Conservation (phyloP, 2,329 filamentous ascomycete genomes). For the Venturia aucupariae region DNA sequence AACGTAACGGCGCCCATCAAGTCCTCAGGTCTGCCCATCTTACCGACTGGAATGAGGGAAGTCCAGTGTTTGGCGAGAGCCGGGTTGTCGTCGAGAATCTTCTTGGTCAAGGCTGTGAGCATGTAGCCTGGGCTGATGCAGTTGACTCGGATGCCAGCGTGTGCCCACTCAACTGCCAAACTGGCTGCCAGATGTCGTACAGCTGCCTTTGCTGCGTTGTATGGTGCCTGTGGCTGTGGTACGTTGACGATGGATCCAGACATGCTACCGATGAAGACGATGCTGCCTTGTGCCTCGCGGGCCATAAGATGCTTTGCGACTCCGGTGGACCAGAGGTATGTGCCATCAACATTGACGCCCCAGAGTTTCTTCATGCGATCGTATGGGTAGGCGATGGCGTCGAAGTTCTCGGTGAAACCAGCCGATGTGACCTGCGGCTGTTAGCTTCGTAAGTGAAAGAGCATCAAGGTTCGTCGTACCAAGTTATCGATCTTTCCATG, state of each 20-base stretch:
- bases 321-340: slow-evolving; percentile 76
- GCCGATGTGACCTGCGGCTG: slow-evolving; percentile 56
- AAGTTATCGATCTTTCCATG: slow-evolving; percentile 85
- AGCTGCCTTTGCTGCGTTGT: slow-evolving; percentile 88
- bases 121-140: slow-evolving; percentile 95
- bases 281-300: slow-evolving; percentile 67
- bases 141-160: slow-evolving; percentile 82
- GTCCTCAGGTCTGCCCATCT: slow-evolving; percentile 87
- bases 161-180: slow-evolving; percentile 89
- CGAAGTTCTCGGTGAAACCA: slow-evolving; percentile 92
- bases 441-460: background rate
- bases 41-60: slow-evolving; percentile 81
- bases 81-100: slow-evolving; percentile 89
- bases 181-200: slow-evolving; percentile 81
- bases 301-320: slow-evolving; percentile 86
- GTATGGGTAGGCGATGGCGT: slow-evolving; percentile 81
- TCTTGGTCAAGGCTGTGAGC: slow-evolving; percentile 84
- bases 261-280: slow-evolving; percentile 96
- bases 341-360: slow-evolving; percentile 89
- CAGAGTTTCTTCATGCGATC: slow-evolving; percentile 89
- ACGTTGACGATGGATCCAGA: slow-evolving; percentile 89
- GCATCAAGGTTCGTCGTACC: slow-evolving; percentile 37
- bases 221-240: slow-evolving; percentile 85
- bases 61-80: slow-evolving; percentile 87
- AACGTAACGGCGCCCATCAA: slow-evolving; percentile 90